Conservation (phyloP, 805 yeast genomes). For the Metschnikowia aberdeeniae region DNA sequence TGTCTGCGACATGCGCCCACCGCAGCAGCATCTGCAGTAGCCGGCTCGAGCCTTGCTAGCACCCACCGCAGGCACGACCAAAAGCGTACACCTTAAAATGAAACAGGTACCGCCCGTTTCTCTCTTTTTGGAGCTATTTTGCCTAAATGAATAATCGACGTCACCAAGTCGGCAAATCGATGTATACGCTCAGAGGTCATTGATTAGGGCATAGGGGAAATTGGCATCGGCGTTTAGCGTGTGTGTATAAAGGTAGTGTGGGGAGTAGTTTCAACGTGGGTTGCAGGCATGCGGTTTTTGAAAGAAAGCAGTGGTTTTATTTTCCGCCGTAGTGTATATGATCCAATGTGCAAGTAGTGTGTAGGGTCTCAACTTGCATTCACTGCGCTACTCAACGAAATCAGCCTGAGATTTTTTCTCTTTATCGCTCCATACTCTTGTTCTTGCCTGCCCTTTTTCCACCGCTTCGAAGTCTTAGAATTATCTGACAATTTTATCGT, state of each 20-base stretch:
- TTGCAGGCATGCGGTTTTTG: slow-evolving; percentile 3
- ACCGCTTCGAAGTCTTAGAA: no score
- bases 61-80: neutral
- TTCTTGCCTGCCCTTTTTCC: no score
- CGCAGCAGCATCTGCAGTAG: slow-evolving; percentile 3
- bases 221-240: neutral
- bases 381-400: slow-evolving; percentile 5
- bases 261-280: neutral
- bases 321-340: slow-evolving; percentile 4
- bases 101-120: no score
- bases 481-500: neutral
- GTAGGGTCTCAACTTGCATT: slow-evolving; percentile 5
- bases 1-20: slow-evolving; percentile 3
- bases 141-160: no score
- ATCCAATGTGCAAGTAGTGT: slow-evolving; percentile 4
- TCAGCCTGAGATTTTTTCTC: slow-evolving; percentile 2
- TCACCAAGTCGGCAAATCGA: no score
- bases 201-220: no score
- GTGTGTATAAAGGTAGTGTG: neutral
- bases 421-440: slow-evolving; percentile 1
- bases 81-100: no score
- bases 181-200: no score
- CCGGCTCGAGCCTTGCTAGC: neutral
- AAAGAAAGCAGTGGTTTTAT: neutral
- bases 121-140: no score